Percentiles rank a stretch among this genome's conserved stretches.
Evolutionary conservation across 2,329 filamentous ascomycete genomes (phyloP).

Genomic region (Aspergillus udagawae): DNA sequence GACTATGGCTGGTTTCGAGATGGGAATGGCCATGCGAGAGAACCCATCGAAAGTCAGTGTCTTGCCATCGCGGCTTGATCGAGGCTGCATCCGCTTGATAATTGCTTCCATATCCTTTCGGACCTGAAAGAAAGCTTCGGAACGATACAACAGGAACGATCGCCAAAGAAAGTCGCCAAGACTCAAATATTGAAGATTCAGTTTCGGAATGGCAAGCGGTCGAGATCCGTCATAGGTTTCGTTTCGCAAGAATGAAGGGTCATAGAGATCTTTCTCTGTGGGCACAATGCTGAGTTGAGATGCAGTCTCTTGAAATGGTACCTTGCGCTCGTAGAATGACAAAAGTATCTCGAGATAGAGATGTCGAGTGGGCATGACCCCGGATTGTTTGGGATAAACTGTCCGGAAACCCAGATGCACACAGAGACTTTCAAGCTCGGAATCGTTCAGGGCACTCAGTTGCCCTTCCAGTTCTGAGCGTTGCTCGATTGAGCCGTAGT

Average conservation of each 20-base stretch:
- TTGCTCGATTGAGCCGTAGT: constrained; percentile 83
- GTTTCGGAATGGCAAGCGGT: constrained; percentile 84
- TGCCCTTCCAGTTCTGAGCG: constrained; percentile 73
- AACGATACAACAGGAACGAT: constrained; percentile 81
- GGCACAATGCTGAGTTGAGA: constrained; percentile 72
- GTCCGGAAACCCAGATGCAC: constrained; percentile 71
- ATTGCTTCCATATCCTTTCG: constrained; percentile 84
- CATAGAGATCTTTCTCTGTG: constrained; percentile 76
- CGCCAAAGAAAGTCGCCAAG: constrained; percentile 97
- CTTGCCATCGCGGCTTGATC: constrained; percentile 59
- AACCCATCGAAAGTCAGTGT: constrained; percentile 72
- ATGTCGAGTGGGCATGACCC: constrained; percentile 57
- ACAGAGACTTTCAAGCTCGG: constrained; percentile 68
- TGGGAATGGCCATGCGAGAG: constrained; percentile 87
- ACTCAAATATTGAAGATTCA: constrained; percentile 93
- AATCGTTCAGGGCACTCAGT: constrained; percentile 67
- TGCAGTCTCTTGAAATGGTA: constrained; percentile 77
- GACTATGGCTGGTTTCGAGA: constrained; percentile 78
- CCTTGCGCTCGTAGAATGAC: constrained; percentile 68
- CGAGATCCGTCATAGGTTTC: constrained; percentile 83
- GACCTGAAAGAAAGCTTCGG: constrained; percentile 90
- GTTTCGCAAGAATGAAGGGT: constrained; percentile 71
- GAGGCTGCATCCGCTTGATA: constrained; percentile 73
- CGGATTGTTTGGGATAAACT: constrained; percentile 69
- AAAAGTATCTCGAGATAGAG: constrained; percentile 63